Evolutionary conservation across 2,329 filamentous ascomycete species (phyloP).

Genomic region (Epichloe uncinata): DNA sequence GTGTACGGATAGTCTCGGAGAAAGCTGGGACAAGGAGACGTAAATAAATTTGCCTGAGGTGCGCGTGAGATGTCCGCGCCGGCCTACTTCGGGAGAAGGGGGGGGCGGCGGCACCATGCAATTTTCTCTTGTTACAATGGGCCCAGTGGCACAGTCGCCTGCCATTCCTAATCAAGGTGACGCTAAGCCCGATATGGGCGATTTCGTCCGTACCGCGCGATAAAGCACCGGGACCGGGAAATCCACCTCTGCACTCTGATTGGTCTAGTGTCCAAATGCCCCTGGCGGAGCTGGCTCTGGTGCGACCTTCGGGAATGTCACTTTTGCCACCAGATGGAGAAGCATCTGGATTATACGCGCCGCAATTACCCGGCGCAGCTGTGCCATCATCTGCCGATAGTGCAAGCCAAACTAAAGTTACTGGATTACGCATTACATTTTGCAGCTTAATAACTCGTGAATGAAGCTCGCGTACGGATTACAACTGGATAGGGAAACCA

Average conservation of each 20-base stretch:
- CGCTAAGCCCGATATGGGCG: slow-evolving; percentile 1
- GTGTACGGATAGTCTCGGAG: neutral
- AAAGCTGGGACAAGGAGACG: neutral
- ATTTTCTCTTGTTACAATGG: neutral
- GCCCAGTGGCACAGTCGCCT: neutral
- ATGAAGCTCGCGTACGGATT: no score
- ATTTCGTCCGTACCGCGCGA: slow-evolving; percentile 2
- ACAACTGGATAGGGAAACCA: no score
- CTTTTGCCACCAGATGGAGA: neutral
- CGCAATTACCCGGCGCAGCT: neutral
- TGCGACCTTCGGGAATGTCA: no score
- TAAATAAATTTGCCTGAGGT: slow-evolving; percentile 4
- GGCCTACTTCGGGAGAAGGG: neutral
- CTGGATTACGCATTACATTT: no score
- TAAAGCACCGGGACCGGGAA: slow-evolving; percentile 8
- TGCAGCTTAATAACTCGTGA: no score
- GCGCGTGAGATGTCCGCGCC: slow-evolving; percentile 1
- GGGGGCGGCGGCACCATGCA: neutral
- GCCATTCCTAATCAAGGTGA: slow-evolving; percentile 3
- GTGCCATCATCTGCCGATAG: no score
- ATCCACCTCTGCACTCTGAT: slow-evolving; percentile 1
- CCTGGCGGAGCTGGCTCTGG: no score
- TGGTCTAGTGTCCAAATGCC: neutral
- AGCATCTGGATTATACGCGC: neutral
- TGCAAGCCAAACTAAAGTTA: no score